These are phyloP conservation scores for Fusarium cyanostomum DNA, from an alignment of 2,329 filamentous ascomycete genomes.

Conservation along the genomic window DNA sequence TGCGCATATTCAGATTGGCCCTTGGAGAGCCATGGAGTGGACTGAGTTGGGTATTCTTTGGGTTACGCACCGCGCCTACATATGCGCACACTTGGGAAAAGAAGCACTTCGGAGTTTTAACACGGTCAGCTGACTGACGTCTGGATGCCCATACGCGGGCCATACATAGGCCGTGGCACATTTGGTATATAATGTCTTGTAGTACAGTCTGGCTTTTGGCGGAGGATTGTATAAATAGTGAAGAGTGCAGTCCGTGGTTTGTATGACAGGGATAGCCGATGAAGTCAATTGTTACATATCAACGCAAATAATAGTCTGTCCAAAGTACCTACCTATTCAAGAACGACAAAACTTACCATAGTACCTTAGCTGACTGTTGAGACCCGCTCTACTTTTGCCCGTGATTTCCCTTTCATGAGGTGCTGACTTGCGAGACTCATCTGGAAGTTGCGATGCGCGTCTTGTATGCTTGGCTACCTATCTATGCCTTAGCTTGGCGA, in stretches of 20 bases:
- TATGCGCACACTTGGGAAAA: constrained; percentile 30
- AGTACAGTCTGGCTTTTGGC: constrained; percentile 30
- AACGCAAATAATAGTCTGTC: no score
- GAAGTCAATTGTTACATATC: constrained; percentile 13
- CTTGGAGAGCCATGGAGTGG: constrained; percentile 21
- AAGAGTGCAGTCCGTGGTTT: constrained; percentile 21
- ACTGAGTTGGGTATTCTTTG: constrained; percentile 26
- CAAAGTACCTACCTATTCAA: no score
- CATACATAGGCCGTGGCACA: constrained; percentile 18
- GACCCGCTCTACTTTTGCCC: no score
- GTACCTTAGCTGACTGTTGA: no score
- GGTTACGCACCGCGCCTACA: constrained; percentile 21
- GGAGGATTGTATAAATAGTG: constrained; percentile 24
- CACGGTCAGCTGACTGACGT: constrained; percentile 3
- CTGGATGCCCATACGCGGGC: constrained; percentile 21
- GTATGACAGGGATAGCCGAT: constrained; percentile 16
- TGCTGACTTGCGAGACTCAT: background rate
- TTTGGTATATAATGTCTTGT: constrained; percentile 45
- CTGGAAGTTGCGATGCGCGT: constrained; percentile 10
- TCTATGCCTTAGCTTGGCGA: background rate
- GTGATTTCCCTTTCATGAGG: no score
- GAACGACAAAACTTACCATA: no score
- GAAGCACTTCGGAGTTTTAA: constrained; percentile 19
- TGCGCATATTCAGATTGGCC: constrained; percentile 14
- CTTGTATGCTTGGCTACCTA: background rate